Evolutionary conservation across 192 early-diverging fungal genomes (phyloP).

Genomic region (Kickxella alabastrina): DNA sequence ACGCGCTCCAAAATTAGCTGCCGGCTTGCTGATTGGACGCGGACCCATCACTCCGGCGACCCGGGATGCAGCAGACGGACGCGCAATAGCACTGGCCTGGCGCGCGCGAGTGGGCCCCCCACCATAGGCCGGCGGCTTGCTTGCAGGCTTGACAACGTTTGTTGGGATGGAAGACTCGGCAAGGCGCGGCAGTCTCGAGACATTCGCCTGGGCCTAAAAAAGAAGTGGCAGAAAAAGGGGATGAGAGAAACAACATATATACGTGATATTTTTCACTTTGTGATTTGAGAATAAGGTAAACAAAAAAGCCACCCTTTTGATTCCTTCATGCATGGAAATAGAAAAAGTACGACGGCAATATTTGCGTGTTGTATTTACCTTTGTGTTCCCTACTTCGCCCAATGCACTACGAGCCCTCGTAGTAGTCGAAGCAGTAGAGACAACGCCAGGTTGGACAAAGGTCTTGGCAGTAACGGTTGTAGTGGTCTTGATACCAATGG

Average conservation of each 20-base stretch:
- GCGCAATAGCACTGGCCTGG: not conserved
- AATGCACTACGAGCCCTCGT: constrained; percentile 24
- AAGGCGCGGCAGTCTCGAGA: too few relatives aligned
- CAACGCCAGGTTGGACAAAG: constrained; percentile 8
- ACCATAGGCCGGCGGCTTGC: not conserved
- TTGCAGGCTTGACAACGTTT: not conserved
- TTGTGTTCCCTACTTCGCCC: constrained; percentile 24
- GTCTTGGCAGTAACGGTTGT: constrained; percentile 10
- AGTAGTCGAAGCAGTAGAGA: not conserved
- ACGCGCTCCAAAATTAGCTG: constrained; percentile 19
- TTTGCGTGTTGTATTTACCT: constrained; percentile 11
- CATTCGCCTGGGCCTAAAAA: too few relatives aligned
- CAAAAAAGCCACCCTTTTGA: not conserved
- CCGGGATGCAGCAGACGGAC: not conserved
- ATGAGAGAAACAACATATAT: too few relatives aligned
- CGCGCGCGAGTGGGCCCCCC: constrained; percentile 6
- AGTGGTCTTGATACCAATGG: constrained; percentile 1
- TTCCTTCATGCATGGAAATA: not conserved
- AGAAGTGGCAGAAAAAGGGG: too few relatives aligned
- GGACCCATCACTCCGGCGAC: not conserved
- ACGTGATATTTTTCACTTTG: too few relatives aligned
- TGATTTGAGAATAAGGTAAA: not conserved
- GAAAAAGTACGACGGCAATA: too few relatives aligned
- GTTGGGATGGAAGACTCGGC: not conserved
- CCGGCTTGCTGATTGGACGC: constrained; percentile 39